These are phyloP conservation scores for Aristolochia fimbriata DNA, from an alignment of 164 flowering plant genomes.

Conservation along the genomic window DNA sequence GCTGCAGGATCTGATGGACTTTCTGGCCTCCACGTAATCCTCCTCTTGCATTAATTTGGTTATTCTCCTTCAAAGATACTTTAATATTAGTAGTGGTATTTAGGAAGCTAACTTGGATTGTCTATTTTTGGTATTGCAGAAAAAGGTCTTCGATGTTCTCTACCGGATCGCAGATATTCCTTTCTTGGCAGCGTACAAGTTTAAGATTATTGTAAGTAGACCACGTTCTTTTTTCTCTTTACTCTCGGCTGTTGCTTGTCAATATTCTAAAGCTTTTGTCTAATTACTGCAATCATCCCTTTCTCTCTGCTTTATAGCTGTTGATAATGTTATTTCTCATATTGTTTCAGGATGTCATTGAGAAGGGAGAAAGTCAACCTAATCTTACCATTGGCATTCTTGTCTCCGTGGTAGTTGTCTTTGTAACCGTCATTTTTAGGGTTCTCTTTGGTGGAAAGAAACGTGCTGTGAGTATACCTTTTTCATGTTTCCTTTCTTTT, in stretches of 20 bases:
- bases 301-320: neutral
- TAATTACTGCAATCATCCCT: neutral
- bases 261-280: neutral
- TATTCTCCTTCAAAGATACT: neutral
- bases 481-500: neutral
- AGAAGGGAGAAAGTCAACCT: constrained; percentile 81
- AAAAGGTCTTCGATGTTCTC: constrained; percentile 58
- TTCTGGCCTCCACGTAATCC: constrained; percentile 53
- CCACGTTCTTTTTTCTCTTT: neutral
- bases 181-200: constrained; percentile 52
- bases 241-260: neutral
- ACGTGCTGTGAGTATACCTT: constrained; percentile 25
- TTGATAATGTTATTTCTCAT: neutral
- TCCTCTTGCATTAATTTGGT: neutral
- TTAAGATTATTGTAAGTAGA: constrained; percentile 50
- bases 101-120: too few relatives aligned
- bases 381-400: constrained; percentile 63
- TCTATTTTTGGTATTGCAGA: constrained; percentile 42
- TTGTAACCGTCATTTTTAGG: constrained; percentile 40
- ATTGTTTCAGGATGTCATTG: constrained; percentile 59
- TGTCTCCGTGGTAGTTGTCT: constrained; percentile 37
- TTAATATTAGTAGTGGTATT: neutral
- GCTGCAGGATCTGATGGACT: constrained; percentile 42
- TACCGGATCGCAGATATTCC: constrained; percentile 77
- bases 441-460: constrained; percentile 85